Evolutionary conservation across 176 grass and related monocot genomes (phyloP).

Genomic region (Oropetium thomaeum): DNA sequence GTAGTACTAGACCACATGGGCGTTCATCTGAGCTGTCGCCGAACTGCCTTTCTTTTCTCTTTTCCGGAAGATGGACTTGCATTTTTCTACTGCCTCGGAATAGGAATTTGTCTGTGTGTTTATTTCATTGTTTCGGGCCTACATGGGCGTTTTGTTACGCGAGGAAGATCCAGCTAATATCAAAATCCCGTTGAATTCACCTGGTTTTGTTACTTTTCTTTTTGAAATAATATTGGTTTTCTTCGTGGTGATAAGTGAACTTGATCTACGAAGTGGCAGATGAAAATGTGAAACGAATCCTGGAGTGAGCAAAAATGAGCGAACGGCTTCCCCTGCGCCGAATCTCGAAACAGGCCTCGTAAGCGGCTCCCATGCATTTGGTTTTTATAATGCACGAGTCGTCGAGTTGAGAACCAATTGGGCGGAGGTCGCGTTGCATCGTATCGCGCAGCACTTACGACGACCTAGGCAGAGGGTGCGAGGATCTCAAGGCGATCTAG

Average conservation of each 20-base stretch:
- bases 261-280: not conserved
- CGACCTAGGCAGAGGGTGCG: not conserved
- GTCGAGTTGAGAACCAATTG: not conserved
- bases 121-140: no score
- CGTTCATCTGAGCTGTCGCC: slow-evolving; percentile 28
- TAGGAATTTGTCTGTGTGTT: not conserved
- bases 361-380: not conserved
- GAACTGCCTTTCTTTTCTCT: not conserved
- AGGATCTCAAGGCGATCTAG: not conserved
- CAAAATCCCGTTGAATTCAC: not conserved
- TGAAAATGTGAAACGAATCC: not conserved
- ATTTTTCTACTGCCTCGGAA: not conserved
- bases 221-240: not conserved
- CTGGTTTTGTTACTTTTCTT: not conserved
- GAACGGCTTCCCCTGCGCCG: not conserved
- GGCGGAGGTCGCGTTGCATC: not conserved
- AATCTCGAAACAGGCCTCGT: not conserved
- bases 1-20: slow-evolving; percentile 56
- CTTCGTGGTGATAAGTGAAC: not conserved
- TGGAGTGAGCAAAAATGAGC: no score
- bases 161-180: not conserved
- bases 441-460: not conserved
- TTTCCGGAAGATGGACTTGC: not conserved
- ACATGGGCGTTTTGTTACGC: not conserved
- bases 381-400: not conserved